Base-by-base conservation (phyloP, 805 yeast genomes). In the Pichia nanzhaoensis region DNA sequence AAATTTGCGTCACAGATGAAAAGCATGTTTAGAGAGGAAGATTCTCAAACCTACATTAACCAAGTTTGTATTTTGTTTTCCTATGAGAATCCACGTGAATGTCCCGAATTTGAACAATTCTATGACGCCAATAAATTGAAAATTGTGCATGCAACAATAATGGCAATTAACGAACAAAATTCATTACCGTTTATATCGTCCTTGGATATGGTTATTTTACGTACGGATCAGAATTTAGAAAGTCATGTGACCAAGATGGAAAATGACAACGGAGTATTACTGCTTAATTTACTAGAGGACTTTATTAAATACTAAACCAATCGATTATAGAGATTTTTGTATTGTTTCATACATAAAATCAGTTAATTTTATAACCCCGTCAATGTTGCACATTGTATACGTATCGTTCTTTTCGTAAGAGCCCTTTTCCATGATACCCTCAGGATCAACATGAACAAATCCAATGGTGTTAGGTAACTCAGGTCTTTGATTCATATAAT, bases 381-480 rank as follows among this genome's bases (percentile, higher is more conserved):
- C 70, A 3, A 62, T 53, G 13, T 73, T 67, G 14, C 74, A 64
- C 4, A 80, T 46, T 16, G 84, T 65, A 59, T 85, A 85, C 70
- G 80, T 65, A 16, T 61, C 55, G 57, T 86, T 85, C 5, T 61
- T 55, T 57, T 84, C 78, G 53, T 78, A 86, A 17, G 78, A 66
- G 1, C 64, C 73, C 1, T 69, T 68, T 2, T 77, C 65, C 48
- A 86, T 82, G 37, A 68, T 67, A 1, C 86, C 84, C 3, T 69
- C 57, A 1, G 50, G 60, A 50, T 74, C 74, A 2, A 85, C 83
- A 50, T 73, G 71, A 9, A 84, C 80, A 55, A 80, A 82, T 1
- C 95, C 95, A 42, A 78, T 68, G 2, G 79, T 77, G 53, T 82
- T 84, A 49, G 82, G 86, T 8, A 82, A 74, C 18, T 80, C 84